A percentile compares a stretch with the other conserved stretches of the same genome.
Conservation (phyloP, 2,329 filamentous ascomycete genomes). For the Microcyclospora tardicrescens region DNA sequence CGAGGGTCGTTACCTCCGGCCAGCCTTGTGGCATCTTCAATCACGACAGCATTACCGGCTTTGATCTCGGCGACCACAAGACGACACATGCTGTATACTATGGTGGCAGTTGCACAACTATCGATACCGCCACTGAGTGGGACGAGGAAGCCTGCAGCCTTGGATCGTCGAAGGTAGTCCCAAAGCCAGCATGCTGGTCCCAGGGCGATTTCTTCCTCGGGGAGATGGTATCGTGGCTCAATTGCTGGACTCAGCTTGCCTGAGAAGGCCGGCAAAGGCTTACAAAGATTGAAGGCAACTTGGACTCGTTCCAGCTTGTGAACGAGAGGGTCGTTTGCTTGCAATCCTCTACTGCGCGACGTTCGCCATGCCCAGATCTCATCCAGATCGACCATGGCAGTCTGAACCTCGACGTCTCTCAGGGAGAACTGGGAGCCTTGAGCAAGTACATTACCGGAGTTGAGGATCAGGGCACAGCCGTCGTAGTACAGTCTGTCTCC, state of each 20-base stretch:
- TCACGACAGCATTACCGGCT: constrained; percentile 40
- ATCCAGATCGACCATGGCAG: constrained; percentile 49
- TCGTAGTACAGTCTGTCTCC: constrained; percentile 52
- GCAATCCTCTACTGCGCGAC: constrained; percentile 43
- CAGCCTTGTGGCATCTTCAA: constrained; percentile 40
- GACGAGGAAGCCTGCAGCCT: constrained; percentile 42
- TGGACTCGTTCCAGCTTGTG: constrained; percentile 35
- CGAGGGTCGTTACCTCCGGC: constrained; percentile 39
- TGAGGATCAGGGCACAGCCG: constrained; percentile 48
- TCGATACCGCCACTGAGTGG: constrained; percentile 50
- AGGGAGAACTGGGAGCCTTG: constrained; percentile 55
- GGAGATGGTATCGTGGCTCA: constrained; percentile 42
- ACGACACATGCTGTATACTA: constrained; percentile 37
- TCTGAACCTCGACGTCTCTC: constrained; percentile 42
- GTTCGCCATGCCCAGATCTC: constrained; percentile 52
- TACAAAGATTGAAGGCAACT: constrained; percentile 31
- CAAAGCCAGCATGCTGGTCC: constrained; percentile 55
- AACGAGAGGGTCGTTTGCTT: constrained; percentile 37
- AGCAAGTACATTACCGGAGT: constrained; percentile 49
- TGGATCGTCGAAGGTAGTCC: constrained; percentile 45
- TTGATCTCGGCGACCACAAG: constrained; percentile 42
- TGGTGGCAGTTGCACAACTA: constrained; percentile 42
- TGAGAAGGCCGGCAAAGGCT: constrained; percentile 1
- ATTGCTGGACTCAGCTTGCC: constrained; percentile 14
- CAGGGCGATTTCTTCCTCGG: constrained; percentile 55